phyloP scores from a whole-genome alignment of 306 rosid genomes.

The Hippophae tibetana region DNA sequence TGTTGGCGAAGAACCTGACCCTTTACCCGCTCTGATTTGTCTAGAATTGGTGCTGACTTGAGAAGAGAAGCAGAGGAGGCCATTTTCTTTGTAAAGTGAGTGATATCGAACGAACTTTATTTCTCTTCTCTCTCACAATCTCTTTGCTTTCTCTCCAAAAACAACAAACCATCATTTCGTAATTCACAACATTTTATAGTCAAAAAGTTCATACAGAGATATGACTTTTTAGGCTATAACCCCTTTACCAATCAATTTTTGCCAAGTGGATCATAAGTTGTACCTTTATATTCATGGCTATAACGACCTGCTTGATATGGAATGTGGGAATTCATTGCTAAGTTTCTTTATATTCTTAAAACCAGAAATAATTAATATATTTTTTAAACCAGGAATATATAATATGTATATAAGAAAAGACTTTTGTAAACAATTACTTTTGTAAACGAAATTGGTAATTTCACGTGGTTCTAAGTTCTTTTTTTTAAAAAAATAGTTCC shows the following conservation, averaged over 20 bases:
- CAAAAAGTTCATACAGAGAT: background rate
- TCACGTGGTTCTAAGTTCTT: too few species aligned
- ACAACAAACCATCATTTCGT: background rate
- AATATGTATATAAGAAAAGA: too few species aligned
- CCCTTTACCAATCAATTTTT: too few species aligned
- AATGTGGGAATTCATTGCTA: background rate
- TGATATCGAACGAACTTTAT: too few species aligned
- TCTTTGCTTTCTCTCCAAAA: conserved; percentile 27
- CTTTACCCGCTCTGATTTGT: conserved; percentile 70
- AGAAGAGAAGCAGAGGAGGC: conserved; percentile 58
- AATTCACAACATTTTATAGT: background rate
- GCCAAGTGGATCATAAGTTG: too few species aligned
- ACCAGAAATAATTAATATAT: background rate
- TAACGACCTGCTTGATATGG: too few species aligned
- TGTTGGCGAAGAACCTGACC: conserved; percentile 64
- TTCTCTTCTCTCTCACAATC: background rate
- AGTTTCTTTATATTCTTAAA: conserved; percentile 4
- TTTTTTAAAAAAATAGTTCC: too few species aligned
- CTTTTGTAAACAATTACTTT: too few species aligned
- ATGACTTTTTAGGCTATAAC: conserved; percentile 53
- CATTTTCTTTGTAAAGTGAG: conserved; percentile 24
- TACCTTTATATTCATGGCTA: too few species aligned
- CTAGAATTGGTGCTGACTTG: conserved; percentile 59
- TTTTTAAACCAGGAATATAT: background rate
- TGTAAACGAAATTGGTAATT: too few species aligned